Conservation (phyloP, 1,284 basidiomycete species). For the Bjerkandera adusta region DNA sequence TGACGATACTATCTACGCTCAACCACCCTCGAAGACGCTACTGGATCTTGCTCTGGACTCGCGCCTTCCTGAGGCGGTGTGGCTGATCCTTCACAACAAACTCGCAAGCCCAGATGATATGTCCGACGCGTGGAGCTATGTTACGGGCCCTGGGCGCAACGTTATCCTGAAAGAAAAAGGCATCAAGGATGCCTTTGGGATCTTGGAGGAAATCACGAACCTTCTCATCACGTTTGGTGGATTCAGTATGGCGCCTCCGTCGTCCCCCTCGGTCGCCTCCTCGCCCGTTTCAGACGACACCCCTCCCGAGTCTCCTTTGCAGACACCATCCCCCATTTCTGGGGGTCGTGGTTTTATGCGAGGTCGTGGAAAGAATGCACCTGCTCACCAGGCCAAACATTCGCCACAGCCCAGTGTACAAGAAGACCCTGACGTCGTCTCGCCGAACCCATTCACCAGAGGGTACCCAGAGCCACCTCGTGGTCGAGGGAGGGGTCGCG, state of each 20-base stretch:
- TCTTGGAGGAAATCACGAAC: slow-evolving; percentile 50
- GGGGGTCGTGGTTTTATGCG: not conserved
- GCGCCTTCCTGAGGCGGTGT: slow-evolving; percentile 56
- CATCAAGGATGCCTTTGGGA: slow-evolving; percentile 30
- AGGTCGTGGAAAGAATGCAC: not conserved
- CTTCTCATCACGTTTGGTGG: slow-evolving; percentile 53
- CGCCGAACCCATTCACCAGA: not conserved
- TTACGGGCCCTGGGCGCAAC: slow-evolving; percentile 35
- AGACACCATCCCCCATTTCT: not conserved
- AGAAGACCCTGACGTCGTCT: not conserved
- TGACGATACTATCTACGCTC: slow-evolving; percentile 42
- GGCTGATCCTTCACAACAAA: slow-evolving; percentile 58
- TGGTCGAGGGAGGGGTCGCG: slow-evolving; percentile 17
- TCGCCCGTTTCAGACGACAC: not conserved
- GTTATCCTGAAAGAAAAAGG: slow-evolving; percentile 26
- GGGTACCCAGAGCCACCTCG: slow-evolving; percentile 4
- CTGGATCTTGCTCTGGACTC: slow-evolving; percentile 58
- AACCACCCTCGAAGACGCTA: slow-evolving; percentile 38
- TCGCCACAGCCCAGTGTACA: not conserved
- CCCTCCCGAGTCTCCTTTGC: too few relatives aligned
- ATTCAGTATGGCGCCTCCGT: slow-evolving; percentile 25
- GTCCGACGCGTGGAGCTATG: slow-evolving; percentile 45
- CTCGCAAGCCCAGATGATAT: slow-evolving; percentile 49
- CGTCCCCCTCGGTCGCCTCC: not conserved
- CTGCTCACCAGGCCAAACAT: not conserved